A percentile compares a stretch with the other conserved stretches of the same genome.
Conservation (phyloP, 192 early-diverging fungal genomes). For the Oehlia diaphana region DNA sequence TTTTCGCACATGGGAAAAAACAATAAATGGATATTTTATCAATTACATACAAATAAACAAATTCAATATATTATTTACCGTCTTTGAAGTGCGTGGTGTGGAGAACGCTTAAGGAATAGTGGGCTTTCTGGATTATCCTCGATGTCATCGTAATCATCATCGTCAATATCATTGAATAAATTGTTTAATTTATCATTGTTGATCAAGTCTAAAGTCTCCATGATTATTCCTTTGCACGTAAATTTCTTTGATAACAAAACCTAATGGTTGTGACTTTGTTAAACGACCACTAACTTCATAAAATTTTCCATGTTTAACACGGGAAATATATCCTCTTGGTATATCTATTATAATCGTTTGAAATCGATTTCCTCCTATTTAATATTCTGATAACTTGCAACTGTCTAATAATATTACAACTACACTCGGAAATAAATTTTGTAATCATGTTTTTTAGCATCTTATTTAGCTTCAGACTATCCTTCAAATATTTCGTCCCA, state of each 20-base stretch:
- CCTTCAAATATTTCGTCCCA: constrained; percentile 14
- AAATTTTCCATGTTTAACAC: constrained; percentile 19
- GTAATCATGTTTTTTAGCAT: neutral
- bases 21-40: no score
- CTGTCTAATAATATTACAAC: neutral
- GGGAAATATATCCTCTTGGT: constrained; percentile 14
- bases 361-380: neutral
- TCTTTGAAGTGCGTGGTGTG: no score
- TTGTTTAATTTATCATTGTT: neutral
- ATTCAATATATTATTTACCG: no score
- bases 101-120: no score
- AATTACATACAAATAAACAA: no score
- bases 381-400: constrained; percentile 25
- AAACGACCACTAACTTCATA: constrained; percentile 14
- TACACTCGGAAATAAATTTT: neutral
- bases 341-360: no score
- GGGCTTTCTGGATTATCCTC: no score
- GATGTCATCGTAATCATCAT: no score
- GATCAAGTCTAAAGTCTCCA: neutral
- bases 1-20: no score
- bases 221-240: neutral
- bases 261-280: constrained; percentile 5
- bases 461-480: constrained; percentile 1
- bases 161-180: no score
- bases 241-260: constrained; percentile 3